Base-by-base conservation (phyloP, 805 yeast genomes). In the Schwanniomyces vanrijiae region DNA sequence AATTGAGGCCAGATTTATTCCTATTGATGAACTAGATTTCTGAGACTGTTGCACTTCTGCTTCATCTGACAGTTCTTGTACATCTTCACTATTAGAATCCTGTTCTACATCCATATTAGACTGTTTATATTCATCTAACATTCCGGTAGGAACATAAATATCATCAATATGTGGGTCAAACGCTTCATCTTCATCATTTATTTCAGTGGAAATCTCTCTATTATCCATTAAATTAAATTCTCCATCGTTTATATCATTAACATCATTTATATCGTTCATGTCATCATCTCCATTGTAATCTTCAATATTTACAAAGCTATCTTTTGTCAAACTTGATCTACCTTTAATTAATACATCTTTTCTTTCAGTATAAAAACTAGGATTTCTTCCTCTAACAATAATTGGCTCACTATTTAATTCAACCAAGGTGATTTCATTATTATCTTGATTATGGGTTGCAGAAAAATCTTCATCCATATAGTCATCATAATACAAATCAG, bases 361-460 rank as follows among this genome's bases (percentile, higher is more conserved):
- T 46, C 81, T 63, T 47, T 78, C 80, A 28, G 73, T 71, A 54
- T 81, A 81, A 51, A 81, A 82, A n/a, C 80, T 71, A 2, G 86
- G 86, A 53, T 81, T 82, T 43, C 86, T 61, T 2, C 86, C 86
- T 50, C 86, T 61, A 7, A 81, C 86, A 11, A 78, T 77, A 3
- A 82, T 75, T 1, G 83, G 83, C 28, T 73, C 66, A 49, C 67
- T 67, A 5, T 55, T 52, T 21, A 68, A 52, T 43, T 68, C 74
- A 46, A 56, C 54, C 19, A 68, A 49, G 3, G 54, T 52, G 4
- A 68, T 57, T 46, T 68, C 74, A 45, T 68, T 68, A 26, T 51
- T 53, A 25, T 50, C 59, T 14, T 50, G 51, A 42, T 47, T 51
- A 31, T 34, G 14, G 9, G 54, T 53, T 2, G 48, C 56, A 22